phyloP scores from a whole-genome alignment of 768 basidiomycete species.

The Hebeloma cylindrosporum region DNA sequence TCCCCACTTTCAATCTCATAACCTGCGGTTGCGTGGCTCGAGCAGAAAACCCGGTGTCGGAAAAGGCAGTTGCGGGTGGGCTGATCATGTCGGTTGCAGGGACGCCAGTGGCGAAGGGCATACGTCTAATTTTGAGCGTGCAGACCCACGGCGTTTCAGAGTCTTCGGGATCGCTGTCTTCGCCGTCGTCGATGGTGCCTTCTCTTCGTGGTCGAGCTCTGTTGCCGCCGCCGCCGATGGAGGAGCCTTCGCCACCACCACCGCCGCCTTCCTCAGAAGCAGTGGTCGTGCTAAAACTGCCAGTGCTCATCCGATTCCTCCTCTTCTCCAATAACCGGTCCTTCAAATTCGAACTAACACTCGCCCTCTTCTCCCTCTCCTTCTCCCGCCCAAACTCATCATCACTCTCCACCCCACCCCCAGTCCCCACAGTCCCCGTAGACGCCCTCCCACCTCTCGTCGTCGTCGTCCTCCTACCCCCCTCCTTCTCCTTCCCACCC shows the following conservation, averaged over 20 bases:
- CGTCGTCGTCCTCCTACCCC: slow-evolving; percentile 24
- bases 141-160: slow-evolving; percentile 97
- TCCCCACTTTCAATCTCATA: slow-evolving; percentile 69
- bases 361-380: slow-evolving; percentile 25
- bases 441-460: slow-evolving; percentile 15
- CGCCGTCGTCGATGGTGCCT: slow-evolving; percentile 60
- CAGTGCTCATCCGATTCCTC: slow-evolving; percentile 37
- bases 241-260: slow-evolving; percentile 15
- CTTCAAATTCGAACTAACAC: slow-evolving; percentile 21
- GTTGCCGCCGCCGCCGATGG: slow-evolving; percentile 8
- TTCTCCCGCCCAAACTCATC: slow-evolving; percentile 47
- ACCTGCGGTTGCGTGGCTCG: slow-evolving; percentile 30
- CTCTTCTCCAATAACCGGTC: too few relatives aligned
- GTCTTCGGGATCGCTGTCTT: slow-evolving; percentile 93
- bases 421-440: slow-evolving; percentile 14
- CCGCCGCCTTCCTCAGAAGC: slow-evolving; percentile 34
- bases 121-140: slow-evolving; percentile 62
- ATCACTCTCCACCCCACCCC: slow-evolving; percentile 19
- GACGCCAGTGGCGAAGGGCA: slow-evolving; percentile 7
- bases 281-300: slow-evolving; percentile 29
- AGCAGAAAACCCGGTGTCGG: too few relatives aligned
- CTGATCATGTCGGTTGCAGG: slow-evolving; percentile 8
- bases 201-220: slow-evolving; percentile 15
- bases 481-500: slow-evolving; percentile 29
- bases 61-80: background rate